A percentile compares a stretch with the other conserved stretches of the same genome.
phyloP scores from a whole-genome alignment of 169 alveolate genomes.

The Plasmodium relictum region DNA sequence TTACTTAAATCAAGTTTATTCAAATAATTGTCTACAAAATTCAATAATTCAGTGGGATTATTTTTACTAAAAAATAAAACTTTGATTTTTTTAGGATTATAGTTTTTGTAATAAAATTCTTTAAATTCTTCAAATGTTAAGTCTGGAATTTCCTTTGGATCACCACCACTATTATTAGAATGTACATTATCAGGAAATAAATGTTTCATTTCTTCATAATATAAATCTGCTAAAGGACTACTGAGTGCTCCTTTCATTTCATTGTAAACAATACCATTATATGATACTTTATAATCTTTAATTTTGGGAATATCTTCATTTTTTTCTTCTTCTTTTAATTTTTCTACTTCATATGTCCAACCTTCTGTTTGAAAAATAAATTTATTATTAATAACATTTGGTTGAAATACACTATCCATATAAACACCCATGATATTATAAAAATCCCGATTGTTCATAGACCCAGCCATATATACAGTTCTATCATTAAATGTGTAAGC shows the following conservation, averaged over 20 bases:
- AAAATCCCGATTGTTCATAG: conserved; percentile 86
- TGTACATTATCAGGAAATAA: conserved; percentile 84
- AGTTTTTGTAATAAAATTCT: conserved; percentile 83
- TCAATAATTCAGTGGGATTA: conserved; percentile 78
- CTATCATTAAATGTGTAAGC: conserved; percentile 92
- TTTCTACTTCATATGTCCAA: conserved; percentile 88
- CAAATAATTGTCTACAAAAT: conserved; percentile 81
- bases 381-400: conserved; percentile 81
- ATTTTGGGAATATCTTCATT: conserved; percentile 52
- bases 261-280: conserved; percentile 85
- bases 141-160: conserved; percentile 88
- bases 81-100: conserved; percentile 88
- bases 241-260: conserved; percentile 84
- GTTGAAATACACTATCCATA: conserved; percentile 90
- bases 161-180: conserved; percentile 90
- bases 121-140: conserved; percentile 86
- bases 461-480: conserved; percentile 91
- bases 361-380: conserved; percentile 89
- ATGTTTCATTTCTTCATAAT: conserved; percentile 55
- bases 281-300: conserved; percentile 81
- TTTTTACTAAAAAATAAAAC: conserved; percentile 86
- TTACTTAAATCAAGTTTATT: conserved; percentile 47
- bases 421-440: conserved; percentile 86
- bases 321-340: conserved; percentile 63
- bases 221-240: conserved; percentile 60